Evolutionary conservation across 164 flowering plant species (phyloP), one percentile per base, ranked within the genome.

Genomic region (Liriodendron chinense): DNA sequence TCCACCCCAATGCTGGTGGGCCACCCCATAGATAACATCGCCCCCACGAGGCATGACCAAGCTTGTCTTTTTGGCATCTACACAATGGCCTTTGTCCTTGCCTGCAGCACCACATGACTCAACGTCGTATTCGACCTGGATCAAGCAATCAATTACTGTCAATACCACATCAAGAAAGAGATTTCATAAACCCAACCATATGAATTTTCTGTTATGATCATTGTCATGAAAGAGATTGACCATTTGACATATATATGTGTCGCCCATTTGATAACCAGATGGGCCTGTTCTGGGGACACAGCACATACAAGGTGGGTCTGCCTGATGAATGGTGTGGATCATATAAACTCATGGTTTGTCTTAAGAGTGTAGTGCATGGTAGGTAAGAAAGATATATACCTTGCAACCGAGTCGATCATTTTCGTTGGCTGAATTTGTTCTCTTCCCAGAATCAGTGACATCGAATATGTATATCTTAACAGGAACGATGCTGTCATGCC

Each of bases 401-500:
- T 68, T 53, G 81, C 98, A 94, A 61, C 82, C 71, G 72, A 86
- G 85, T 56, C 59, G 63, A 47, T 71, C 68, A 63, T 65, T 24
- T 3, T 28, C 9, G 25, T 34, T 82, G 5, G 73, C 74, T 65
- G 91, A 76, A 72, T 79, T 77, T 2, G 48, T 56, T 65, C 76
- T 80, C 72, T 72, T 80, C 84, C 88, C 79, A 47, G 84, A 80
- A 84, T 92, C 98, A 61, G 98, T 92, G 72, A 91, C 90, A 84
- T 94, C 98, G 62, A 96, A 80, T 28, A 96, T 88, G 71, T 91
- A 95, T 65, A 93, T 87, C 76, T 83, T 87, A 43, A 87, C 97
- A 67, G 98, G 99, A 26, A 94, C 78, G 57, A 96, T 68, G 2
- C 84, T 78, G 0, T 77, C 76, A 74, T 83, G 84, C 97, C 96